Conservation (phyloP, 2,329 filamentous ascomycete genomes). For the Chaetomium olivaceum region DNA sequence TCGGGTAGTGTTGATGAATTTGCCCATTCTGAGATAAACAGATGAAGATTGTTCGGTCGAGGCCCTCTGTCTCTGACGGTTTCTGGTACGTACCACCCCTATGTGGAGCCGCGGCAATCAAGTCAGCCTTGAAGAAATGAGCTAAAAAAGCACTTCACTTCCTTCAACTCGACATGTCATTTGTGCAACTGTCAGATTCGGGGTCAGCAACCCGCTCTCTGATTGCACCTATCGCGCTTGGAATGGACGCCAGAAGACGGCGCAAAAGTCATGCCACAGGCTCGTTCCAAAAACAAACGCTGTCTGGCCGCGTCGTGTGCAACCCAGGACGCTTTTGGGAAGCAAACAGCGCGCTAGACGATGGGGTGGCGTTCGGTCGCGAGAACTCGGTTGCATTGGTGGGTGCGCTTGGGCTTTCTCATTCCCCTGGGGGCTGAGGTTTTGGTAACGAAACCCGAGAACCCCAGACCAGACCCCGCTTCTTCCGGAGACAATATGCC, state of each 20-base stretch:
- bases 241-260: background rate
- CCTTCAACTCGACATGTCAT: background rate
- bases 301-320: background rate
- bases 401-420: background rate
- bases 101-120: background rate
- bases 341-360: background rate
- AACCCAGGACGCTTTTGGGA: conserved; percentile 1
- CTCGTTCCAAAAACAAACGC: background rate
- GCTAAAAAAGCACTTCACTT: background rate
- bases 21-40: background rate
- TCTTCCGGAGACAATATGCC: background rate
- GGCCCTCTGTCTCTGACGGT: background rate
- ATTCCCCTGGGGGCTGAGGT: background rate
- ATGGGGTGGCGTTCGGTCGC: background rate
- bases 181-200: background rate
- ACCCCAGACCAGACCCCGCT: background rate
- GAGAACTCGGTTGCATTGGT: conserved; percentile 1
- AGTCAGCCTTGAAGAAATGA: background rate
- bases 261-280: background rate
- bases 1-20: background rate
- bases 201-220: background rate
- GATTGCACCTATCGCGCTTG: background rate
- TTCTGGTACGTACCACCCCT: background rate
- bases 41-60: background rate
- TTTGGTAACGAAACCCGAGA: background rate